phyloP scores from a whole-genome alignment of 2,329 filamentous ascomycete genomes.

The Amylocarpus encephaloides region DNA sequence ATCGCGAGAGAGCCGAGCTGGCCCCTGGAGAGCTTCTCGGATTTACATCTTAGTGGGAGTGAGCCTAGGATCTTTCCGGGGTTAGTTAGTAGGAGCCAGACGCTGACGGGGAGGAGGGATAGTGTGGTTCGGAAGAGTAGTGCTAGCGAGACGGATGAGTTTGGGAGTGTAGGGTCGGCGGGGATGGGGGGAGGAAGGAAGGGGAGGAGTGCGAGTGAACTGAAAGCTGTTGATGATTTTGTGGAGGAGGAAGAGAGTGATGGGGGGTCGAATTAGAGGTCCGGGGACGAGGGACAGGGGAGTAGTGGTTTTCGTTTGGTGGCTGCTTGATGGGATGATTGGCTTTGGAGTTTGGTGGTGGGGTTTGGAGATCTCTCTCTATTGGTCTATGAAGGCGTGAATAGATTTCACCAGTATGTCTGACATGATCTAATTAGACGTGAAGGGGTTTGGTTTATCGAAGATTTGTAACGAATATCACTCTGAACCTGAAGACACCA shows the following conservation, averaged over 20 bases:
- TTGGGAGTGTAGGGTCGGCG: neutral
- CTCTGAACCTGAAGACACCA: no score
- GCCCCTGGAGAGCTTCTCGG: constrained; percentile 35
- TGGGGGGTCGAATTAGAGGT: neutral
- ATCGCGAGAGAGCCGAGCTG: constrained; percentile 33
- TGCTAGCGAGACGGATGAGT: constrained; percentile 24
- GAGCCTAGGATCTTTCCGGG: constrained; percentile 70
- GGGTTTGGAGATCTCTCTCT: no score
- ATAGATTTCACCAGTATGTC: no score
- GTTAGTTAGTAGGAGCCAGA: constrained; percentile 44
- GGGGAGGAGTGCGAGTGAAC: neutral
- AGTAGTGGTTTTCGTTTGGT: neutral
- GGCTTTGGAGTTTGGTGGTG: neutral
- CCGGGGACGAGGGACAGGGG: neutral
- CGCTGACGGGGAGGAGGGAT: constrained; percentile 19
- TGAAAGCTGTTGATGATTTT: neutral
- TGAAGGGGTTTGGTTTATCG: no score
- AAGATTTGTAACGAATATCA: no score
- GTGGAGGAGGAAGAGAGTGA: constrained; percentile 5
- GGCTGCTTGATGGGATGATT: neutral
- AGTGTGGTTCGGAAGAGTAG: constrained; percentile 23
- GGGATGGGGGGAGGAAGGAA: neutral
- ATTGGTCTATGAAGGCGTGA: no score
- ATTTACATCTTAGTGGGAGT: constrained; percentile 46
- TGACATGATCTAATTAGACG: no score